Conservation (phyloP, 2,329 filamentous ascomycete genomes). For the Aspergillus cejpii region DNA sequence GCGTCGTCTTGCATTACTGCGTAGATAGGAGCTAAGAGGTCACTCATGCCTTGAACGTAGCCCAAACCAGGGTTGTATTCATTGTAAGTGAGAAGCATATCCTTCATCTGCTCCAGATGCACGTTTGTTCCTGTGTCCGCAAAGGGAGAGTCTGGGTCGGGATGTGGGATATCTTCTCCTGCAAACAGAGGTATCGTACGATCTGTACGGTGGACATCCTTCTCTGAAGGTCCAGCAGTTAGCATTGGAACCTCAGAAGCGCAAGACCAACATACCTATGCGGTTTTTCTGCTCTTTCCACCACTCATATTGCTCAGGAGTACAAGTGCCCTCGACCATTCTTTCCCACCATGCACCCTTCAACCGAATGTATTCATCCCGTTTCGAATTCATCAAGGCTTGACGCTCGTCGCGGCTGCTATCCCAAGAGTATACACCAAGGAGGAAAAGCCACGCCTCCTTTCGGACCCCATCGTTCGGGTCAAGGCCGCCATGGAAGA, state of each 20-base stretch:
- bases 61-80: slow-evolving; percentile 94
- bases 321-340: slow-evolving; percentile 72
- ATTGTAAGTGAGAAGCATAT: slow-evolving; percentile 97
- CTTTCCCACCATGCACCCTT: slow-evolving; percentile 97
- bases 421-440: slow-evolving; percentile 91
- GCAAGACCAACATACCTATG: slow-evolving; percentile 62
- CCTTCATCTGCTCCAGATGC: slow-evolving; percentile 97
- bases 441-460: slow-evolving; percentile 90
- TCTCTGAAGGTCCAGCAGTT: slow-evolving; percentile 59
- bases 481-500: slow-evolving; percentile 90
- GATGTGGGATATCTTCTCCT: slow-evolving; percentile 93
- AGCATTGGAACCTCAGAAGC: slow-evolving; percentile 15
- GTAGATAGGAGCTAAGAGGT: slow-evolving; percentile 90
- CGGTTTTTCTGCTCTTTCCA: slow-evolving; percentile 91
- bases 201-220: slow-evolving; percentile 96
- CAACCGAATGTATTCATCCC: slow-evolving; percentile 88
- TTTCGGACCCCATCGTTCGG: slow-evolving; percentile 87
- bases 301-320: slow-evolving; percentile 80
- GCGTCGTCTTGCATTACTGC: slow-evolving; percentile 97
- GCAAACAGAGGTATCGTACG: slow-evolving; percentile 91
- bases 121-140: slow-evolving; percentile 90
- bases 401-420: slow-evolving; percentile 79
- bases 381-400: slow-evolving; percentile 71
- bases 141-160: slow-evolving; percentile 91
- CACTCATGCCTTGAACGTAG: slow-evolving; percentile 98